Evolutionary conservation across 2,329 filamentous ascomycete species (phyloP), one percentile per base, ranked within the genome.

Genomic region (Mariannaea elegans): DNA sequence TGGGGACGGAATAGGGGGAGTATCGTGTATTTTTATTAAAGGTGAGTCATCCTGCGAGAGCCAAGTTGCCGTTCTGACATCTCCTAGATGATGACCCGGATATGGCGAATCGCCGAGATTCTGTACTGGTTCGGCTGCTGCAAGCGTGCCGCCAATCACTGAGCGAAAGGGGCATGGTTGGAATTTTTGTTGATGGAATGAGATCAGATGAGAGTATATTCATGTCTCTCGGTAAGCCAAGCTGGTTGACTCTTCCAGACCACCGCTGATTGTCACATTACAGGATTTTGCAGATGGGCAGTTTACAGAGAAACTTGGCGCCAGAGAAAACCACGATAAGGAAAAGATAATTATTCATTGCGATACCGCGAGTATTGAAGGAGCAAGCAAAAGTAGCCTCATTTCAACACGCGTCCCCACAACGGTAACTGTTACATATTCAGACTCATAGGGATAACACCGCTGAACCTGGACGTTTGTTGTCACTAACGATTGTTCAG

Each of bases 211-310:
- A 82, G 18, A 80, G 82, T 44, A 79, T 79, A 14, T 81, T 87
- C 57, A 77, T 79, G 56, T 77, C 80, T 14, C 77, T 86, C 62
- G 85, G 85, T 87, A 74, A 76, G 80, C 46, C 21, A 2, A 31
- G 18, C 27, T 19, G 32, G 10, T 36, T 12, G 8, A 42, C 16
- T 38, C 21, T n/a, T 9, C 13, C 4, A 16, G 31, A 36, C 16
- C 16, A 13, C 34, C 19, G 49, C 62, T 70, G 56, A 53, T 59
- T 56, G 27, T 38, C 39, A n/a, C n/a, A 10, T 24, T 7, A 7
- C 44, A 87, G 85, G 85, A 12, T 87, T 87, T 65, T 78, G 78
- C 59, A 83, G 83, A 72, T 88, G 85, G 85, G 83, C 85, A 45
- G 77, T 75, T 64, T 88, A 88, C 68, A 79, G 74, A 71, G 84